Conservation (phyloP, 202 grass and related monocot genomes). For the Cymbopogon flexuosus region DNA sequence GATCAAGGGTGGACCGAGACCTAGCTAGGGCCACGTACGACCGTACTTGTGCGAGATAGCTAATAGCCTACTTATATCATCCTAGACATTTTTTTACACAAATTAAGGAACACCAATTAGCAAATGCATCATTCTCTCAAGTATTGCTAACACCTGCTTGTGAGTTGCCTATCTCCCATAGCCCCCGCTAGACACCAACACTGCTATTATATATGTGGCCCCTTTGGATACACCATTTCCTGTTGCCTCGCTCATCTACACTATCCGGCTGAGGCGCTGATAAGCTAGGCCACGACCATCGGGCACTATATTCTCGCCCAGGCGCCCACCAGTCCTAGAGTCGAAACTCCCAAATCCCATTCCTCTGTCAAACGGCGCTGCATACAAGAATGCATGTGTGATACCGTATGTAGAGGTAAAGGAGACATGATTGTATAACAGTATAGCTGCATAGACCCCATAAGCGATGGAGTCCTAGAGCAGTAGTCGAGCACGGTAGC, state of each 20-base stretch:
- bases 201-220: background rate
- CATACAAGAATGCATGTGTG: background rate
- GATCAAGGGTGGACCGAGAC: too few relatives aligned
- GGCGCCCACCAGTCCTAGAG: too few relatives aligned
- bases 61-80: background rate
- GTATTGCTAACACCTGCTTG: accelerated
- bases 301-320: too few relatives aligned
- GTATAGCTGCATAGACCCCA: too few relatives aligned
- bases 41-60: background rate
- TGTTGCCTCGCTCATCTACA: too few relatives aligned
- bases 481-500: too few relatives aligned
- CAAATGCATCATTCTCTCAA: background rate
- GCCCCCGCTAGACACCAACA: too few relatives aligned
- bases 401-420: too few relatives aligned
- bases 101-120: background rate
- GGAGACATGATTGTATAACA: too few relatives aligned
- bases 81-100: background rate
- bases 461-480: too few relatives aligned
- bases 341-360: background rate
- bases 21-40: background rate
- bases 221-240: background rate
- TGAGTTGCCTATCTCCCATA: background rate
- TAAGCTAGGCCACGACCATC: too few relatives aligned
- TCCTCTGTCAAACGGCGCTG: background rate
- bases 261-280: too few relatives aligned